phyloP scores from a whole-genome alignment of 305 asterid genomes.

The Fraxinus floribunda region DNA sequence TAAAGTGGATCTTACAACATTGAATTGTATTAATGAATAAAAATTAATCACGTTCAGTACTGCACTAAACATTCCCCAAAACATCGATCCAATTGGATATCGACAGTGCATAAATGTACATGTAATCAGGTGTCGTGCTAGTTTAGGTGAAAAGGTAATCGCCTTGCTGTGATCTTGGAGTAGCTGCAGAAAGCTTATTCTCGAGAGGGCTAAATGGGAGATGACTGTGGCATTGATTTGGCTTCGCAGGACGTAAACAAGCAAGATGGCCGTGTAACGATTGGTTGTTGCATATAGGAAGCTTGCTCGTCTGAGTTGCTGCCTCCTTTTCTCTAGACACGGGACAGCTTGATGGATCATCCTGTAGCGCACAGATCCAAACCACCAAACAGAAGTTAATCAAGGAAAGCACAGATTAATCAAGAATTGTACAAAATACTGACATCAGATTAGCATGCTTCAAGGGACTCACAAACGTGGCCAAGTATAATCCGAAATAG shows the following conservation, averaged over 20 bases:
- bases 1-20: not conserved
- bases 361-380: not conserved
- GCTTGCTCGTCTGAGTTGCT: conserved; percentile 41
- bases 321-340: conserved; percentile 64
- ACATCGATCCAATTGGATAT: not conserved
- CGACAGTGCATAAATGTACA: not conserved
- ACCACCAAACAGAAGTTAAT: not conserved
- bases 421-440: not conserved
- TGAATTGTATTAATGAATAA: not conserved
- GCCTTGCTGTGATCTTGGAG: conserved; percentile 31
- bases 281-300: conserved; percentile 65
- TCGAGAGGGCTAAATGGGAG: conserved; percentile 45
- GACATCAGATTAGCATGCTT: not conserved
- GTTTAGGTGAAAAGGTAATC: conserved; percentile 26
- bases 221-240: conserved; percentile 24
- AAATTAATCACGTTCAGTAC: not conserved
- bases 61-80: not conserved
- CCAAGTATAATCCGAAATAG: not conserved
- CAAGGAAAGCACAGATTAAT: not conserved
- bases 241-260: conserved; percentile 56
- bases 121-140: conserved; percentile 31
- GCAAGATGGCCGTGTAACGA: conserved; percentile 46
- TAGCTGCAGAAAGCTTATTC: conserved; percentile 32
- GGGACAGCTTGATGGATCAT: conserved; percentile 57
- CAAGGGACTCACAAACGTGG: not conserved